phyloP scores from a whole-genome alignment of 139 green algal species.

The Zygnema circumcarinatum region DNA sequence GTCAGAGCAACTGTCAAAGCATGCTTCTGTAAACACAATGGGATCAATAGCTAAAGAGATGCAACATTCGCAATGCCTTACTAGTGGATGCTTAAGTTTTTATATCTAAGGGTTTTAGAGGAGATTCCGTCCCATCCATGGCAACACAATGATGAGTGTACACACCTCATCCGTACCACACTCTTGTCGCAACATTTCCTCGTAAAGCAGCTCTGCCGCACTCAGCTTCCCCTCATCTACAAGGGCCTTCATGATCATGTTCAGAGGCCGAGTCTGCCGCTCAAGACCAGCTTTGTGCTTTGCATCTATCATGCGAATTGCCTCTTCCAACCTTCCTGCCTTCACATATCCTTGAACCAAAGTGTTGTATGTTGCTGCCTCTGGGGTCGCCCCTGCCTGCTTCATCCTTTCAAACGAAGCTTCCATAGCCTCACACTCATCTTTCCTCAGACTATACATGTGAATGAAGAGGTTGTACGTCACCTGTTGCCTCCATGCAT shows the following conservation, averaged over 20 bases:
- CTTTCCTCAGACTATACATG: background rate
- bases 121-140: too few species aligned
- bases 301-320: background rate
- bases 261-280: background rate
- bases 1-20: too few species aligned
- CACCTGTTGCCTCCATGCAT: background rate
- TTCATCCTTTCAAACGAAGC: background rate
- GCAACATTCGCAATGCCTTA: too few species aligned
- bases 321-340: conserved; percentile 15
- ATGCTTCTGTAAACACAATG: too few species aligned
- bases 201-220: background rate
- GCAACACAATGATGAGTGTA: too few species aligned
- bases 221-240: background rate
- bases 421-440: background rate
- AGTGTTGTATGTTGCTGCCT: conserved; percentile 7
- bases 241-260: conserved; percentile 5
- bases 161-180: background rate
- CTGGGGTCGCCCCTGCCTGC: background rate
- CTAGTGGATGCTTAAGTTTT: too few species aligned
- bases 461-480: background rate
- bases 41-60: too few species aligned
- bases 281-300: conserved; percentile 13
- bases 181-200: background rate
- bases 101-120: too few species aligned
- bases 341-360: conserved; percentile 8